Conservation (phyloP, 2,329 filamentous ascomycete species). For the Teratosphaeria viscida region DNA sequence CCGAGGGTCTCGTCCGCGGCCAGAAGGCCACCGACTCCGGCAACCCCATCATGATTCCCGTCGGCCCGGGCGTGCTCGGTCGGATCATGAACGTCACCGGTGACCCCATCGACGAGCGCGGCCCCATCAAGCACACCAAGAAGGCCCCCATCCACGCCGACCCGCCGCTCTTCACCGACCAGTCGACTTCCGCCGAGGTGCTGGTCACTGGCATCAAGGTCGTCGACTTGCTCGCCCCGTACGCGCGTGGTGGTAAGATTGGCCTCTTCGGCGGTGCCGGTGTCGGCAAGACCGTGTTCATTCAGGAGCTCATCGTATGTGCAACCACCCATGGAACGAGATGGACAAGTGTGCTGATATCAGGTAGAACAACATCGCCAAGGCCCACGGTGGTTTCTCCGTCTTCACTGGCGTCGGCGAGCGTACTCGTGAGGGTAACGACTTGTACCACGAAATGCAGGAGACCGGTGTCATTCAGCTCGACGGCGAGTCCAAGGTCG, state of each 20-base stretch:
- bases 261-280: slow-evolving; percentile 99
- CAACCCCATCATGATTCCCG: slow-evolving; percentile 89
- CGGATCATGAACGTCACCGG: slow-evolving; percentile 99
- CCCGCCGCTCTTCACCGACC: slow-evolving; percentile 81
- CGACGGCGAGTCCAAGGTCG: slow-evolving; percentile 98
- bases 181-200: slow-evolving; percentile 93
- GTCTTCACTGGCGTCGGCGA: slow-evolving; percentile 99
- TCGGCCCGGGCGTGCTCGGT: slow-evolving; percentile 85
- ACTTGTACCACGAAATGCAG: slow-evolving; percentile 99
- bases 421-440: slow-evolving; percentile 99
- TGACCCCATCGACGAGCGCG: slow-evolving; percentile 99
- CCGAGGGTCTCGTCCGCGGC: slow-evolving; percentile 97
- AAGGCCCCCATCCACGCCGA: slow-evolving; percentile 86
- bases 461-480: slow-evolving; percentile 99
- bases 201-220: slow-evolving; percentile 99
- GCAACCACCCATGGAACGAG: neutral
- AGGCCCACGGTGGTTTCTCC: slow-evolving; percentile 99
- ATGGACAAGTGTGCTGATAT: slow-evolving; percentile 16
- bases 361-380: slow-evolving; percentile 95
- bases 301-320: slow-evolving; percentile 92
- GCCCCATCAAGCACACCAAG: slow-evolving; percentile 90
- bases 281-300: slow-evolving; percentile 99
- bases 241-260: slow-evolving; percentile 99
- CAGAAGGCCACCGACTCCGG: slow-evolving; percentile 77
- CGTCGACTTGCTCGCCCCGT: slow-evolving; percentile 95